Base-by-base conservation (phyloP, 176 grass and related monocot species). In the Juncus inflexus region DNA sequence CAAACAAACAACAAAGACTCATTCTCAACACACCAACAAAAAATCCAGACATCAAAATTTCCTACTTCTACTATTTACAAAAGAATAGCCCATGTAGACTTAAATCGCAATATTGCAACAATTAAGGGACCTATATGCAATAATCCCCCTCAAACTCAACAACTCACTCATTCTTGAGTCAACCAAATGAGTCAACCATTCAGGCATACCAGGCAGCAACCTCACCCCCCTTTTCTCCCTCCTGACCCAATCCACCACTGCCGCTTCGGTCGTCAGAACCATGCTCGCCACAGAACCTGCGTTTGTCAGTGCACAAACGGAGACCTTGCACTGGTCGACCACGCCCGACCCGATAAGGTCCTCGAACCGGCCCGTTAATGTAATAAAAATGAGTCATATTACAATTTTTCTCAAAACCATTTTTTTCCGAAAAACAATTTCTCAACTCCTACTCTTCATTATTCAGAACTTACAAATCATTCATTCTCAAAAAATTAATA, bases 161-260 rank as follows among this genome's bases (percentile, higher is more conserved):
- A n/a, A n/a, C n/a, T n/a, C n/a, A n/a, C 51, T 55, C 50, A 55
- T 6, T 69, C 66, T 12, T 69, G 5, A n/a, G 37, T 37, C 66
- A 71, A 59, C 35, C 84, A 76, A n/a, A n/a, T 69, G 5, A n/a
- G 37, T 37, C 66, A 71, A 59, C 35, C 84, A 76, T 0, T 79
- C 82, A 5, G 81, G 78, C 66, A 96, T 80, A 38, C 87, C 91
- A 3, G 91, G 91, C 47, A 91, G 76, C 4, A 81, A 39, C 3
- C 84, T 84, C 63, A 83, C 68, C 14, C 64, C 50, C n/a, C 87
- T 83, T 59, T 79, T 74, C 9, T 86, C 86, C 66, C 79, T 88
- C 82, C 86, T 91, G 60, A 75, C 50, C 63, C 83, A 86, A 76
- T 96, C 84, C 38, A 91, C 90, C 87, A 91, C 79, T 74, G 79